These are phyloP conservation scores for Salix purpurea DNA, from an alignment of 345 rosid species.

Conservation along the genomic window DNA sequence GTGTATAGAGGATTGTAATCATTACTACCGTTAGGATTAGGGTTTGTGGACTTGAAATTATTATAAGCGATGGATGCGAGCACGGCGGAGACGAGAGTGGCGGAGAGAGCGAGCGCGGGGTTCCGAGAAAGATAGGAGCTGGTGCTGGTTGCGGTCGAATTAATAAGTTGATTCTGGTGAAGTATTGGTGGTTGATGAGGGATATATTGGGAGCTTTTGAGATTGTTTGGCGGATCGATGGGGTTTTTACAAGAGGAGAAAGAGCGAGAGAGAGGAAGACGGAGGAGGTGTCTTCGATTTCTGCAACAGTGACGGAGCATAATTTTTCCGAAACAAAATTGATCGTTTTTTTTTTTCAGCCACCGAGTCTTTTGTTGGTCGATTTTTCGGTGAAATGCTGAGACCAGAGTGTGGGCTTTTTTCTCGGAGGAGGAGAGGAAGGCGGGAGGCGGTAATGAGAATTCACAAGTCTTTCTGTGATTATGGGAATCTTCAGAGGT, in stretches of 20 bases:
- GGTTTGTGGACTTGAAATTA: constrained; percentile 10
- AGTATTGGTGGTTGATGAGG: constrained; percentile 31
- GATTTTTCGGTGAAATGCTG: background rate
- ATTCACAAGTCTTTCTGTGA: too few relatives aligned
- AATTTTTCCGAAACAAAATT: background rate
- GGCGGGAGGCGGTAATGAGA: constrained; percentile 1
- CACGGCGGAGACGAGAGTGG: constrained; percentile 50
- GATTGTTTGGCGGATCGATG: constrained; percentile 25
- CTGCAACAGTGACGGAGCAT: constrained; percentile 54
- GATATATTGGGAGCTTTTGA: constrained; percentile 20
- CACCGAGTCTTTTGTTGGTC: background rate
- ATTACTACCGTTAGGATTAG: background rate
- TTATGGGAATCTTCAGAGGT: background rate
- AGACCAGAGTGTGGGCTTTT: background rate
- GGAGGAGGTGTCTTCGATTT: constrained; percentile 37
- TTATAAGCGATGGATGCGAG: constrained; percentile 41
- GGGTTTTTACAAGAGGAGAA: constrained; percentile 30
- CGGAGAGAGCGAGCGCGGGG: constrained; percentile 50
- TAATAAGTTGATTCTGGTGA: constrained; percentile 16
- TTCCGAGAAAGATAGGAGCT: constrained; percentile 34
- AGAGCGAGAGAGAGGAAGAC: constrained; percentile 32
- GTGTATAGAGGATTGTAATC: constrained; percentile 33
- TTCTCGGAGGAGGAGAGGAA: background rate
- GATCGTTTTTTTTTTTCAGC: background rate
- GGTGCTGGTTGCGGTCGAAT: constrained; percentile 17